A percentile compares a stretch with the other conserved stretches of the same genome.
These are phyloP conservation scores for Plenodomus lindquistii DNA, from an alignment of 2,329 filamentous ascomycete genomes.

Conservation along the genomic window DNA sequence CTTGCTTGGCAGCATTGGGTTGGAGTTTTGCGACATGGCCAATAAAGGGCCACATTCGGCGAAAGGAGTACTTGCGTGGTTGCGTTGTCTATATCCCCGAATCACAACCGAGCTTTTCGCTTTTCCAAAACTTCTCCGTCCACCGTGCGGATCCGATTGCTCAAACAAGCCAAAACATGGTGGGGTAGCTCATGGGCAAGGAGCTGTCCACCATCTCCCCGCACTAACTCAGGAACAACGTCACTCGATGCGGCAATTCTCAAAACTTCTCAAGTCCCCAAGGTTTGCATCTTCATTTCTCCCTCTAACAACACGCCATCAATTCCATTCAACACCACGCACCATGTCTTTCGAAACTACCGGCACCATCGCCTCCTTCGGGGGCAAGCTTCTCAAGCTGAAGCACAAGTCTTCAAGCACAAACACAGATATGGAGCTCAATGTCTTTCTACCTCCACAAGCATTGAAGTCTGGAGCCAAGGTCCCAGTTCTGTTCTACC, in stretches of 20 bases:
- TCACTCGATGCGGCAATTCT: conserved; percentile 30
- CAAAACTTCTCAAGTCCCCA: conserved; percentile 27
- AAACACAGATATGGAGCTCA: conserved; percentile 87
- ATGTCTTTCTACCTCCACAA: conserved; percentile 84
- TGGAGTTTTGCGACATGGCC: conserved; percentile 37
- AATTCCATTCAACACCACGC: conserved; percentile 17
- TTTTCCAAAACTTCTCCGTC: conserved; percentile 29
- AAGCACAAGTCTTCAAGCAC: conserved; percentile 79
- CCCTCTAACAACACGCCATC: conserved; percentile 12
- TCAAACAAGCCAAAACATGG: conserved; percentile 27
- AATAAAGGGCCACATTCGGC: conserved; percentile 38
- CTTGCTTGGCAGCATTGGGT: conserved; percentile 36
- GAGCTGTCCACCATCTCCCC: conserved; percentile 31
- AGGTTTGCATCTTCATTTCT: conserved; percentile 13
- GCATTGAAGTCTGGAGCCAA: conserved; percentile 61
- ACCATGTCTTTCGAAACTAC: conserved; percentile 79
- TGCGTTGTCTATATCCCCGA: conserved; percentile 34
- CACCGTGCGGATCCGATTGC: conserved; percentile 35
- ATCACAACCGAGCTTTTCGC: conserved; percentile 38
- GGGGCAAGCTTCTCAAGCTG: conserved; percentile 93
- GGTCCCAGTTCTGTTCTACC: conserved; percentile 86
- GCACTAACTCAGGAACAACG: conserved; percentile 37
- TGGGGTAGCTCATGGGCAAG: conserved; percentile 33
- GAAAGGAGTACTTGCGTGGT: conserved; percentile 37
- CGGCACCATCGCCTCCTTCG: conserved; percentile 86